Evolutionary conservation across 345 rosid genomes (phyloP), one percentile per base, ranked within the genome.

Genomic region (Ceriops decandra): DNA sequence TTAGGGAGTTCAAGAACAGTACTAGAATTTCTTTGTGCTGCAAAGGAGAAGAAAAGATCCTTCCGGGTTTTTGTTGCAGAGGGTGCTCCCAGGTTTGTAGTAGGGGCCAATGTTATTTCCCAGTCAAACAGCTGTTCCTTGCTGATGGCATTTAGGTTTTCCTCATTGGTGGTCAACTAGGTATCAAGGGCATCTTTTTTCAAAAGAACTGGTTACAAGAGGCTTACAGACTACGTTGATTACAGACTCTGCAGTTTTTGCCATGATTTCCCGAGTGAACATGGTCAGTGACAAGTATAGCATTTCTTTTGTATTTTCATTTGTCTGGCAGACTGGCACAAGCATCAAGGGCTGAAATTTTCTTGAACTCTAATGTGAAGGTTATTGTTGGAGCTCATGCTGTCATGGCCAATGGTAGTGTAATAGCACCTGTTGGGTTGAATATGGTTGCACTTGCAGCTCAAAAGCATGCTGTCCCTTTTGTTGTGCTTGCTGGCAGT

Each of bases 391-490:
- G 98, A 79, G 97, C 99, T 72, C 98, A 92, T 77, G 98, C 92
- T 64, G 97, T 95, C 49, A 88, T 95, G 98, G 97, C 99, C 52
- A 90, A 92, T 80, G 99, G 98, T 68, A 97, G 97, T 69, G 96
- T 92, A 66, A 88, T 95, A 74, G 98, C 92, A 71, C 98, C 98
- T 69, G 96, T 95, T 70, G 99, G 99, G 61, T 77, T 95, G 83
- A 95, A 95, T 83, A 90, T 92, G 98, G 93, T 88, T 71, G 97
- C 99, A 27, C 92, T 92, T 72, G 99, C 98, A 62, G 98, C 98
- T 63, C 79, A 92, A 84, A 95, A 86, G 78, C 98, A 95, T 62
- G 99, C 96, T 62, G 98, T 95, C 63, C 99, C 99, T 64, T 95
- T 95, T 69, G 99, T 95, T 64, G 98, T 95, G 54, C 92, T 92